Conservation (phyloP, 129 eudicot genomes). For the Chrysanthemum makinoi region DNA sequence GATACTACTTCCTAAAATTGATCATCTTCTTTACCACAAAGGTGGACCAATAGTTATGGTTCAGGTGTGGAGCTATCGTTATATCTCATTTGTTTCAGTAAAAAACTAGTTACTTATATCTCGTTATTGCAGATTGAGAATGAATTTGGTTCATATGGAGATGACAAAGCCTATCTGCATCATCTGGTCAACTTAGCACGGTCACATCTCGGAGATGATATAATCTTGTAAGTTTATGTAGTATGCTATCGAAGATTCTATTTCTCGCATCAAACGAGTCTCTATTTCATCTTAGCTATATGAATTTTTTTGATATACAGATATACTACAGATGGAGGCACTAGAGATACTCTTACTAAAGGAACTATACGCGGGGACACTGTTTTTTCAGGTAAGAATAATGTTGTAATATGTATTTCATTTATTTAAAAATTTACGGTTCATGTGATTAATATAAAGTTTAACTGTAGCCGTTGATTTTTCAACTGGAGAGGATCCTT, state of each 20-base stretch:
- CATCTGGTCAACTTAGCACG: conserved; percentile 73
- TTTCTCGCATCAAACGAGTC: conserved; percentile 7
- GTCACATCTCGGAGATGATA: conserved; percentile 72
- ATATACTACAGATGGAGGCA: conserved; percentile 95
- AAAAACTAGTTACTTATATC: not conserved
- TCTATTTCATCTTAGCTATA: not conserved
- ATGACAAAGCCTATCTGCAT: conserved; percentile 77
- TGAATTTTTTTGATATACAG: conserved; percentile 30
- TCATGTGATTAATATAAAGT: conserved; percentile 11
- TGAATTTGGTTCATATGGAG: conserved; percentile 90
- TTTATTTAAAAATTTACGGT: not conserved
- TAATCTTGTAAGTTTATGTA: conserved; percentile 58
- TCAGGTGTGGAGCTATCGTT: conserved; percentile 52
- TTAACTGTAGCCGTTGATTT: conserved; percentile 74
- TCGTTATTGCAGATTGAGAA: conserved; percentile 72
- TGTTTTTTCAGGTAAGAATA: conserved; percentile 68
- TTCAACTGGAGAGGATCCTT: conserved; percentile 81
- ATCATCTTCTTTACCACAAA: conserved; percentile 75
- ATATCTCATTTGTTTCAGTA: not conserved
- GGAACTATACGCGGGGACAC: conserved; percentile 75
- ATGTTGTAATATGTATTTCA: not conserved
- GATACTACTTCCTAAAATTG: conserved; percentile 63
- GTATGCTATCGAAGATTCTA: not conserved
- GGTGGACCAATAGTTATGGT: conserved; percentile 95
- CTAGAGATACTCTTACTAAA: conserved; percentile 65